These are phyloP conservation scores for Massarina eburnea DNA, from an alignment of 2,329 filamentous ascomycete species.

Conservation along the genomic window DNA sequence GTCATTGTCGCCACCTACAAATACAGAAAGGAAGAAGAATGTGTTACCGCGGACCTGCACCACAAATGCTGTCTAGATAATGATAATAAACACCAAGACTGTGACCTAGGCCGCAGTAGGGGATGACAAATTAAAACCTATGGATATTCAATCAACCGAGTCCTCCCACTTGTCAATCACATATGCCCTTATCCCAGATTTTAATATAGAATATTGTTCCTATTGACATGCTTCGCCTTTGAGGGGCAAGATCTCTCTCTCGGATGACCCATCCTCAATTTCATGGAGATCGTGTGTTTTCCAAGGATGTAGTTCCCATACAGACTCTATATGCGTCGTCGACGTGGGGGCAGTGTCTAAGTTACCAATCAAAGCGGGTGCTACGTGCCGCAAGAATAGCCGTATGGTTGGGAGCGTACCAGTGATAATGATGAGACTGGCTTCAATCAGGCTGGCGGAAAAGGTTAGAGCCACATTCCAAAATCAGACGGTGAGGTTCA, in stretches of 20 bases:
- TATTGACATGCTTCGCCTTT: too few relatives aligned
- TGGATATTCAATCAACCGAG: too few relatives aligned
- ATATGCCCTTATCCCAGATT: too few relatives aligned
- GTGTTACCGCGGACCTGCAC: too few relatives aligned
- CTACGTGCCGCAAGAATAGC: constrained; percentile 43
- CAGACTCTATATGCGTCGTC: constrained; percentile 1
- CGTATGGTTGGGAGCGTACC: constrained; percentile 45
- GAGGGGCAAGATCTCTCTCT: constrained; percentile 4
- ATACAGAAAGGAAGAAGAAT: too few relatives aligned
- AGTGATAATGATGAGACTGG: constrained; percentile 46
- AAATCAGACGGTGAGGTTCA: neutral
- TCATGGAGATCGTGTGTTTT: constrained; percentile 7
- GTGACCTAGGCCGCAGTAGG: too few relatives aligned
- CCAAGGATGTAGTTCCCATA: constrained; percentile 10
- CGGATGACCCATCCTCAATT: constrained; percentile 5
- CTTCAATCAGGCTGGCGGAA: constrained; percentile 37
- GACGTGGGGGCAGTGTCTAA: neutral
- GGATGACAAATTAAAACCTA: too few relatives aligned
- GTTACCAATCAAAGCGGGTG: constrained; percentile 20
- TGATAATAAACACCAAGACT: too few relatives aligned
- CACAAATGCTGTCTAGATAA: too few relatives aligned
- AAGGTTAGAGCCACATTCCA: constrained; percentile 1
- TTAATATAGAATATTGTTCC: too few relatives aligned
- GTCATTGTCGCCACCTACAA: neutral
- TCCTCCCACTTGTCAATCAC: too few relatives aligned